A percentile compares a stretch with the other conserved stretches of the same genome.
Evolutionary conservation across 2,329 filamentous ascomycete species (phyloP).

Genomic region (Metarhizium robertsii): DNA sequence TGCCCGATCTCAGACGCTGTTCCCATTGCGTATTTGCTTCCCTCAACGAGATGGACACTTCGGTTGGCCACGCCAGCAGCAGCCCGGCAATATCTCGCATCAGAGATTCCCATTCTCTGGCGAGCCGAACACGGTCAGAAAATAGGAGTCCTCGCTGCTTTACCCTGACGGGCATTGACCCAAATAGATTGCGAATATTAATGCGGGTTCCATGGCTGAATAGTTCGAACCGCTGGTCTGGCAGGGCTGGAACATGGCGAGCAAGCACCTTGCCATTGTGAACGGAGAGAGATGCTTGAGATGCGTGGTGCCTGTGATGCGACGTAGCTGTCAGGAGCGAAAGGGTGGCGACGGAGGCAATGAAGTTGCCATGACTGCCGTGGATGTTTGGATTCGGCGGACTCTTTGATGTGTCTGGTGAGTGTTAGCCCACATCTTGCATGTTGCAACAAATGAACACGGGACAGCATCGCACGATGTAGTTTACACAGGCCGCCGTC

Average conservation of each 20-base stretch:
- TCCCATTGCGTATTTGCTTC: constrained; percentile 35
- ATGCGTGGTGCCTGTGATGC: constrained; percentile 49
- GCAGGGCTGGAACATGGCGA: constrained; percentile 51
- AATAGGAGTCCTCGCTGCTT: constrained; percentile 60
- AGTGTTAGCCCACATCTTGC: background rate
- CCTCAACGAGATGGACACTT: constrained; percentile 48
- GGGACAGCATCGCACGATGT: constrained; percentile 48
- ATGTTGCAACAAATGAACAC: background rate
- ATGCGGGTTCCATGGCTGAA: constrained; percentile 66
- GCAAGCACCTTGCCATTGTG: constrained; percentile 60
- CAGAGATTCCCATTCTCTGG: constrained; percentile 58
- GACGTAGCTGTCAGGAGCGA: constrained; percentile 73
- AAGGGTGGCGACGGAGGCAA: constrained; percentile 66
- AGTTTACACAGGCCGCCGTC: constrained; percentile 62
- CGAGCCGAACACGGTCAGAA: constrained; percentile 38
- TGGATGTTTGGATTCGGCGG: constrained; percentile 37
- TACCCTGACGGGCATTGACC: constrained; percentile 81
- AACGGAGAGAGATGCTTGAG: constrained; percentile 56
- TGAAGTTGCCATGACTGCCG: constrained; percentile 64
- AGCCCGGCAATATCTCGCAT: constrained; percentile 50
- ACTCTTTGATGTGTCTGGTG: constrained; percentile 69
- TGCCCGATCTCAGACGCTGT: constrained; percentile 25
- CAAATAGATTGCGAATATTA: constrained; percentile 72
- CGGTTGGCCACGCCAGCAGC: constrained; percentile 58
- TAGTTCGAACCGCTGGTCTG: constrained; percentile 45